A percentile compares a stretch with the other conserved stretches of the same genome.
These are phyloP conservation scores for Hamigera avellanea DNA, from an alignment of 495 filamentous ascomycete genomes.

Conservation along the genomic window DNA sequence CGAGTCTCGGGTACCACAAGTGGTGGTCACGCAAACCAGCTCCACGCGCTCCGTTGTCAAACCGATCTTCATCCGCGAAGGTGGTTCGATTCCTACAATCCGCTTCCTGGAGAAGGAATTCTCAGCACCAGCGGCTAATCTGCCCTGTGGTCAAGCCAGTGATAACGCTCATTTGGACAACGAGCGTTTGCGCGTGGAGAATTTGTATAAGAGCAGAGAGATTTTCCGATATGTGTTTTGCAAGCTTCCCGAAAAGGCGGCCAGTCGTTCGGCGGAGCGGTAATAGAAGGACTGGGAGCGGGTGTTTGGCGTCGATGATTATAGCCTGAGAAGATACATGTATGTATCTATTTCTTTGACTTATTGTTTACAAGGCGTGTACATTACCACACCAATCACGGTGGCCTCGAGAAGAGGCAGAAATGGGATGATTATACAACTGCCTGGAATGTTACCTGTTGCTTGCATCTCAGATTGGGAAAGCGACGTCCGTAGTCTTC, in stretches of 20 bases:
- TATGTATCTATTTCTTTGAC: too few species aligned
- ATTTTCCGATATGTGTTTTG: slow-evolving; percentile 83
- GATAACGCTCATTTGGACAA: slow-evolving; percentile 93
- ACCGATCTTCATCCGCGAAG: slow-evolving; percentile 84
- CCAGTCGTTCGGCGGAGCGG: too few species aligned
- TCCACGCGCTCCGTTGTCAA: slow-evolving; percentile 11
- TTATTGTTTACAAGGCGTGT: too few species aligned
- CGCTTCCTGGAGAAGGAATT: slow-evolving; percentile 94
- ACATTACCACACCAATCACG: too few species aligned
- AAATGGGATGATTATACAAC: too few species aligned
- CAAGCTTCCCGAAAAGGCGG: slow-evolving; percentile 36
- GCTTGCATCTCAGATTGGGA: too few species aligned
- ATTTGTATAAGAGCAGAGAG: slow-evolving; percentile 81
- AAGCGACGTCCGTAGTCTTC: too few species aligned
- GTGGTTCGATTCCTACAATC: slow-evolving; percentile 86
- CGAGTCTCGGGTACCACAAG: not conserved
- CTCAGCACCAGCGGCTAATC: slow-evolving; percentile 77
- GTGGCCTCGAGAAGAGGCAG: too few species aligned
- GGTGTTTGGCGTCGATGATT: too few species aligned
- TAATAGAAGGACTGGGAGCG: too few species aligned
- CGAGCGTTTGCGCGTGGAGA: slow-evolving; percentile 75
- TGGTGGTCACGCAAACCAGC: not conserved
- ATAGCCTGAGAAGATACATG: too few species aligned
- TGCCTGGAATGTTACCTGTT: too few species aligned
- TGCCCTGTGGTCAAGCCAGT: slow-evolving; percentile 92